A percentile compares a stretch with the other conserved stretches of the same genome.
These are phyloP conservation scores for Clathrus columnatus DNA, from an alignment of 768 basidiomycete genomes.

Conservation along the genomic window DNA sequence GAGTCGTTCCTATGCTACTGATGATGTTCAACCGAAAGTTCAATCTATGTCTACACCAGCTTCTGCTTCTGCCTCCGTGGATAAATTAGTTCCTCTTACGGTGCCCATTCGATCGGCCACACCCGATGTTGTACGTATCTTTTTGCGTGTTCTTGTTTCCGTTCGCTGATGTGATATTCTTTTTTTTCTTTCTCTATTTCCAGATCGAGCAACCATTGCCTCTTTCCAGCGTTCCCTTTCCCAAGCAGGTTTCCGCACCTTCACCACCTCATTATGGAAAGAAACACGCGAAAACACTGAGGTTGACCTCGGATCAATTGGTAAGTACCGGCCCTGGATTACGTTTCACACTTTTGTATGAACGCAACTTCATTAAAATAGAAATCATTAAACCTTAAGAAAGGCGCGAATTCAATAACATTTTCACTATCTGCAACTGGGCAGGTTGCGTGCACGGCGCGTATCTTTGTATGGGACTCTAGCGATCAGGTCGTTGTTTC, in stretches of 20 bases:
- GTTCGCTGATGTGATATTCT: too few relatives aligned
- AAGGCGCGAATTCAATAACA: slow-evolving; percentile 85
- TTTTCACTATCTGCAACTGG: slow-evolving; percentile 87
- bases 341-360: background rate
- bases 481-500: slow-evolving; percentile 86
- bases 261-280: slow-evolving; percentile 19
- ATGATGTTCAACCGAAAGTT: background rate
- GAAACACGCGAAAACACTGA: slow-evolving; percentile 84
- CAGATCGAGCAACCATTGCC: background rate
- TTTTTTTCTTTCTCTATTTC: background rate
- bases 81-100: too few relatives aligned
- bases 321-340: slow-evolving; percentile 34
- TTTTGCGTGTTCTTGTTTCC: too few relatives aligned
- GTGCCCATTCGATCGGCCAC: too few relatives aligned
- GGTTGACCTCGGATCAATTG: slow-evolving; percentile 90
- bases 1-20: slow-evolving; percentile 37
- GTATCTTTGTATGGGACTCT: slow-evolving; percentile 95
- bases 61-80: slow-evolving; percentile 17
- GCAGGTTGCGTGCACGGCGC: slow-evolving; percentile 74
- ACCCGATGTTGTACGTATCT: too few relatives aligned
- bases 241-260: background rate
- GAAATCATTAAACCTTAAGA: slow-evolving; percentile 79
- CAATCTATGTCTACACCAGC: slow-evolving; percentile 3
- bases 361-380: slow-evolving; percentile 22
- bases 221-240: background rate